These are phyloP conservation scores for Mucor plumbeus DNA, from an alignment of 371 early-diverging fungal genomes.

Conservation along the genomic window DNA sequence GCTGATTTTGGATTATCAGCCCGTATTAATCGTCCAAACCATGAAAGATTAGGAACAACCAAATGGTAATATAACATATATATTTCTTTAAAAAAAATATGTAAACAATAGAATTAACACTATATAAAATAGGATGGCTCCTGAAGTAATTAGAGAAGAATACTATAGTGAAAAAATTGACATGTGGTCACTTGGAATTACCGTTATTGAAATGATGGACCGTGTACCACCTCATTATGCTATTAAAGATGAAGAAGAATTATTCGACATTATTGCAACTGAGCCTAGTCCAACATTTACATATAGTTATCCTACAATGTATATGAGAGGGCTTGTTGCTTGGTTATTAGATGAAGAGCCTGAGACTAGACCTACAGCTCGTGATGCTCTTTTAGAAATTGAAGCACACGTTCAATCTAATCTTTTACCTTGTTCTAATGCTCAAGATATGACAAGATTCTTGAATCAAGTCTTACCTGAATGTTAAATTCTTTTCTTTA, in stretches of 20 bases:
- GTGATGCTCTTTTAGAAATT: constrained; percentile 50
- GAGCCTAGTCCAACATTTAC: constrained; percentile 54
- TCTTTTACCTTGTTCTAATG: constrained; percentile 38
- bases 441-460: constrained; percentile 45
- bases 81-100: too few relatives aligned
- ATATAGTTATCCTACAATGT: constrained; percentile 53
- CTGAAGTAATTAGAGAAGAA: constrained; percentile 58
- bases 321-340: constrained; percentile 55
- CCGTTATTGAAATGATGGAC: constrained; percentile 61
- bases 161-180: constrained; percentile 56
- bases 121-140: constrained; percentile 46
- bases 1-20: constrained; percentile 60
- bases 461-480: constrained; percentile 47
- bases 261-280: constrained; percentile 49
- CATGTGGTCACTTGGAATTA: constrained; percentile 60
- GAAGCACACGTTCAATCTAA: constrained; percentile 49
- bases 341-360: constrained; percentile 53
- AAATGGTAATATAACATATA: constrained; percentile 65
- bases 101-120: too few relatives aligned
- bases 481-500: constrained; percentile 3
- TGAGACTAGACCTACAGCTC: constrained; percentile 43
- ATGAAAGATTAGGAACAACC: constrained; percentile 52
- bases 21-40: constrained; percentile 41
- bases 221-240: constrained; percentile 56
- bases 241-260: constrained; percentile 44